Conservation (phyloP, 177 flowering plant species). For the Vitis hybrid region DNA sequence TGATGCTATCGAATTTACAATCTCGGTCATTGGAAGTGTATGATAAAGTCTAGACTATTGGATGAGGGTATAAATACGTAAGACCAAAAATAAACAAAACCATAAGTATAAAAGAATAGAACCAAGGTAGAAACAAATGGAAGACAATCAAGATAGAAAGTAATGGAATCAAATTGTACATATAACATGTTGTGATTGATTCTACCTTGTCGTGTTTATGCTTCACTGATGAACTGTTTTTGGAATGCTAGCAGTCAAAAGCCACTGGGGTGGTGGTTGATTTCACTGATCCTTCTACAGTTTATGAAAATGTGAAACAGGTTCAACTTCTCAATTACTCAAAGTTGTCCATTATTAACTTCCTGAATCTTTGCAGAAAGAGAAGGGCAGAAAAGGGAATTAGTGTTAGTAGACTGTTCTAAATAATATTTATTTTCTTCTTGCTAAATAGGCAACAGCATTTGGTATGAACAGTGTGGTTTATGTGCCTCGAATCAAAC, state of each 20-base stretch:
- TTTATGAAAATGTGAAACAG: slow-evolving; percentile 93
- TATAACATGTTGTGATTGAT: too few species aligned
- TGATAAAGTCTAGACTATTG: too few species aligned
- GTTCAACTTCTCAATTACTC: slow-evolving; percentile 23
- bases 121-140: too few species aligned
- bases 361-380: neutral
- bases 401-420: neutral
- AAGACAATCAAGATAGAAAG: too few species aligned
- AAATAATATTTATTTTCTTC: neutral
- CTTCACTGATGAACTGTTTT: neutral
- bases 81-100: too few species aligned
- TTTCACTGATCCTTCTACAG: slow-evolving; percentile 75
- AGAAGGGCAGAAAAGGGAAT: neutral
- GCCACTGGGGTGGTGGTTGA: slow-evolving; percentile 71
- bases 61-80: too few species aligned
- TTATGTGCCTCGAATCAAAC: slow-evolving; percentile 66
- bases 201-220: too few species aligned
- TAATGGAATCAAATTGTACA: too few species aligned
- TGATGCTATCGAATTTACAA: too few species aligned
- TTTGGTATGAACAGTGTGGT: slow-evolving; percentile 93
- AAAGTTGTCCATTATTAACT: neutral
- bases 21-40: too few species aligned
- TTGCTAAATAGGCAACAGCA: slow-evolving; percentile 59
- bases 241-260: slow-evolving; percentile 46
- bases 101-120: too few species aligned